Evolutionary conservation across 2,329 filamentous ascomycete species (phyloP).

Genomic region (Moelleriella libera): DNA sequence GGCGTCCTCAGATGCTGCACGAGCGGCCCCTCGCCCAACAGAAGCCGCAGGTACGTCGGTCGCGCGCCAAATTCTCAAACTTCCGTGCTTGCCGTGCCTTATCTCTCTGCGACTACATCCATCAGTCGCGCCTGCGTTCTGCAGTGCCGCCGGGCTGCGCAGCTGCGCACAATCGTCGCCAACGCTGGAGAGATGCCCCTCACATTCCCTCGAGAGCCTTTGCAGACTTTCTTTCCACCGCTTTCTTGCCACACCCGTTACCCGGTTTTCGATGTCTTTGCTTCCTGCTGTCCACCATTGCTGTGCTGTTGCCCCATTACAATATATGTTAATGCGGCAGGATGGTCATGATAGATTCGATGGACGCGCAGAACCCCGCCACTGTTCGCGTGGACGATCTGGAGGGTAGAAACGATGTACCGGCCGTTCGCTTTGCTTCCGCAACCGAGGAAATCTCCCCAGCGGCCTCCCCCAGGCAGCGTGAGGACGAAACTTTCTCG

Average conservation of each 20-base stretch:
- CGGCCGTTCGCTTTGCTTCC: slow-evolving; percentile 58
- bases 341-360: neutral
- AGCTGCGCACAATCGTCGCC: neutral
- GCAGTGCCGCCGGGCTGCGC: neutral
- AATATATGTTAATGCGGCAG: neutral
- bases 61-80: neutral
- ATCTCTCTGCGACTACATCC: neutral
- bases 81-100: neutral
- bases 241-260: neutral
- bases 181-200: neutral
- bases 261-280: neutral
- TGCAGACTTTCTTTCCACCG: neutral
- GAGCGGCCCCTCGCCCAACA: neutral
- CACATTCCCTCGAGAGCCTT: neutral
- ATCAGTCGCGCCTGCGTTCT: neutral
- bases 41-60: neutral
- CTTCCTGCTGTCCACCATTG: neutral
- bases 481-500: slow-evolving; percentile 17
- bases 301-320: neutral
- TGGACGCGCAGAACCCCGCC: neutral
- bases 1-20: neutral
- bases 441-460: slow-evolving; percentile 52
- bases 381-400: slow-evolving; percentile 6
- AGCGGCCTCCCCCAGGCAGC: slow-evolving; percentile 24
- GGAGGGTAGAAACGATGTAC: slow-evolving; percentile 13